Percentiles rank a stretch among this genome's conserved stretches.
These are phyloP conservation scores for Anastatica hierochuntica DNA, from an alignment of 345 rosid species.

Conservation along the genomic window DNA sequence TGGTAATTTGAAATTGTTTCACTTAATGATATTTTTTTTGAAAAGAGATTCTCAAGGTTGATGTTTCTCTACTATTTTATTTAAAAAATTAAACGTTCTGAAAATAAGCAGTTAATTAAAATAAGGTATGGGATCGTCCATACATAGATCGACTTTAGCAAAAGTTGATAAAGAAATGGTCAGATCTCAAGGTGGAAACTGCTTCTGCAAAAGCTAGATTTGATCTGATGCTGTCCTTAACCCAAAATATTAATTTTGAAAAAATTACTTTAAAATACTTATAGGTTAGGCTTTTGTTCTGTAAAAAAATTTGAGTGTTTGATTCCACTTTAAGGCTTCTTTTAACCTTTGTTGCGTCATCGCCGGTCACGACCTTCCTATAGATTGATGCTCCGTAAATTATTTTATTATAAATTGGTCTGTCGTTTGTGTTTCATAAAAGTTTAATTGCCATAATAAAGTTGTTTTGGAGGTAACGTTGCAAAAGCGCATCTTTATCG, in stretches of 20 bases:
- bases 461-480: slow-evolving; percentile 14
- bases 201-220: slow-evolving; percentile 17
- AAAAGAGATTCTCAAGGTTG: too few species aligned
- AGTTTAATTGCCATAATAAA: slow-evolving; percentile 10
- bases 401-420: neutral
- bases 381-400: slow-evolving; percentile 12
- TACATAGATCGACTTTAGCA: slow-evolving; percentile 18
- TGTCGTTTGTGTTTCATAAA: slow-evolving; percentile 12
- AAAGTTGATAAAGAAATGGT: slow-evolving; percentile 25
- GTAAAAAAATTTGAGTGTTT: slow-evolving; percentile 23
- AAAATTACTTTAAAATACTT: neutral
- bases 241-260: slow-evolving; percentile 9
- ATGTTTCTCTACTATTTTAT: too few species aligned
- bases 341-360: slow-evolving; percentile 26
- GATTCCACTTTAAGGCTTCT: slow-evolving; percentile 18
- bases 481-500: slow-evolving; percentile 27
- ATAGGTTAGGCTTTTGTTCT: slow-evolving; percentile 24
- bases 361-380: slow-evolving; percentile 15
- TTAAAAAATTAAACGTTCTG: too few species aligned
- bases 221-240: slow-evolving; percentile 27
- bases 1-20: too few species aligned
- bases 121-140: slow-evolving; percentile 11
- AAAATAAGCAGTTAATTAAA: neutral
- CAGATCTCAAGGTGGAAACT: slow-evolving; percentile 29
- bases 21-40: too few species aligned